Evolutionary conservation across 768 basidiomycete genomes (phyloP), one percentile per base, ranked within the genome.

Genomic region (Tricholoma sp.): DNA sequence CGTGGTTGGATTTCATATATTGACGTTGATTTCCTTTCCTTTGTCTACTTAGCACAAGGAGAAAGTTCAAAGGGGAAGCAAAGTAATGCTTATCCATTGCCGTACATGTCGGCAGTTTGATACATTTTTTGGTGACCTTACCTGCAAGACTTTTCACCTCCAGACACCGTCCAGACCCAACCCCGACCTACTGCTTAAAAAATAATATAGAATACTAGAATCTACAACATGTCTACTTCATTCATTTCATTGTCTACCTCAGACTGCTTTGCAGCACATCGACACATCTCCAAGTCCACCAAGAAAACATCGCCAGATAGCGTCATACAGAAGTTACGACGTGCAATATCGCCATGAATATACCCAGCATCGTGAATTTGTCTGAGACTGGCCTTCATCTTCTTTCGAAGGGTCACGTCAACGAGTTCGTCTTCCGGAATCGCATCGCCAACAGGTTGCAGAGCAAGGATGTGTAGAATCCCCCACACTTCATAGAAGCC

Each of bases 401-500:
- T 60, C 31, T 15, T 28, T 15, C 57, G 57, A 55, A 64, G 41
- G n/a, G 15, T 7, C 18, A 36, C 37, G 54, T 50, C 28, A 29
- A 58, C 55, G 13, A 13, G 15, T 29, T 59, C 44, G 15, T 47
- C 20, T 2, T 47, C 44, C 24, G 24, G 13, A 29, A 47, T 28
- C 12, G 15, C 13, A 29, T 47, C 13, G 29, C 44, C 44, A 29
- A 47, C 44, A 47, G 28, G 44, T 29, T 59, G 57, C 28, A 64
- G 61, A 28, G 52, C 62, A 57, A 63, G 59, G 52, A 61, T 31
- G 9, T 51, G 56, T 33, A 64, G 58, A 51, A 62, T 62, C 33
- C 61, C 63, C 61, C 61, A 64, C 45, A 64, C 52, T 36, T 48
- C 42, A 49, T 59, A 64, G 34, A 59, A 59, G 36, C 62, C 61